Evolutionary conservation across 495 filamentous ascomycete genomes (phyloP), one percentile per base, ranked within the genome.

Genomic region (Parmelia sp.): DNA sequence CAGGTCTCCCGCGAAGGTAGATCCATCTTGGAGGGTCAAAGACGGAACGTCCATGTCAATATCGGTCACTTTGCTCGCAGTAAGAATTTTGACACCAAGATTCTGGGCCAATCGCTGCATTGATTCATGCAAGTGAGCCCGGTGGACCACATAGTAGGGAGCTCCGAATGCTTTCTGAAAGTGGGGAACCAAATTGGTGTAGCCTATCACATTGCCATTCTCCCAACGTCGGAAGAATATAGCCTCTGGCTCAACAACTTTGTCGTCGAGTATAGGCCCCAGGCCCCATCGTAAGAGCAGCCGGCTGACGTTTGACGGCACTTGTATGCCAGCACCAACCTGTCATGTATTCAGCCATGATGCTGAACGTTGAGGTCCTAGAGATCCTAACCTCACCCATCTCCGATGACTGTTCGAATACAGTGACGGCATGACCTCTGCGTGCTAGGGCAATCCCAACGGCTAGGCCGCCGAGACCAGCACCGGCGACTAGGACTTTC

Each of bases 261-360:
- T 49, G 10, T 23, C 45, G n/a, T 25, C 23, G 45, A 49, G 45
- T 25, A 49, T 19, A 49, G 45, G 45, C 10, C 45, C 45, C n/a
- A 49, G 45, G n/a, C 45, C 45, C 45, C 45, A 49, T 49, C 45
- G n/a, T 49, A 49, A 49, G n/a, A 49, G 45, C n/a, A 49, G 45
- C 45, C 45, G 10, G n/a, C 45, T 49, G 2, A 14, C n/a, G 25
- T 49, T 49, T 3, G 42, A 23, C 45, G 45, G 45, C 6, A 49
- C 23, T 49, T 49, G 45, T 10, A 49, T 49, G 7, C 45, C 45
- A 3, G 45, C 45, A 14, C 45, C 45, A 11, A 49, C 23, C 45
- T 49, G 21, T 10, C 23, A 49, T 49, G 45, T 23, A 25, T 2
- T 49, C 23, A 49, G n/a, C 23, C 11, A 11, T 27, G 9, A 49